Conservation (phyloP, 2,329 filamentous ascomycete species). For the Colletotrichum sidae region DNA sequence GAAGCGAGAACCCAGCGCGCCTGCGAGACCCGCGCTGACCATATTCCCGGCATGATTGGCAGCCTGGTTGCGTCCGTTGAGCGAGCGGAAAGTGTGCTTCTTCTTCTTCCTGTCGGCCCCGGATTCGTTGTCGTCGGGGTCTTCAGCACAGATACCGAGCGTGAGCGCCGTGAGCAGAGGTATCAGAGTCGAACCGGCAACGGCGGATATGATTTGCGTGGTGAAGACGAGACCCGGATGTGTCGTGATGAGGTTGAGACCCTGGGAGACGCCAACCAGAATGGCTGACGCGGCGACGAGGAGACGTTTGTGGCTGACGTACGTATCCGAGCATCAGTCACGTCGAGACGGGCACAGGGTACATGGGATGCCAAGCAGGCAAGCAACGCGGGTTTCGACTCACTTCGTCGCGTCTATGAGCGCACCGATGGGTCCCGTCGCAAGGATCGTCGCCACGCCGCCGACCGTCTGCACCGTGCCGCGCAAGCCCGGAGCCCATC, state of each 20-base stretch:
- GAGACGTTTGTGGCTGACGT: constrained; percentile 19
- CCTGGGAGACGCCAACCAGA: constrained; percentile 27
- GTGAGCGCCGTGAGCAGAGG: constrained; percentile 28
- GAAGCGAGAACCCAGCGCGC: constrained; percentile 9
- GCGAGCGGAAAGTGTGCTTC: constrained; percentile 23
- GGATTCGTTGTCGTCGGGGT: background rate
- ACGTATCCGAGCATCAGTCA: background rate
- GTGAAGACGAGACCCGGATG: constrained; percentile 27
- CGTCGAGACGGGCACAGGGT: background rate
- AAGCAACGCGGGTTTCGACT: background rate
- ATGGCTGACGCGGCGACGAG: constrained; percentile 17
- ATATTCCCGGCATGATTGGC: constrained; percentile 29
- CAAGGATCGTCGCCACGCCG: constrained; percentile 28
- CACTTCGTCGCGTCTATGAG: constrained; percentile 32
- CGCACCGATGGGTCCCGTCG: constrained; percentile 26
- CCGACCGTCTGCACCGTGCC: constrained; percentile 20
- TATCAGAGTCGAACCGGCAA: constrained; percentile 26
- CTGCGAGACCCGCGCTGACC: constrained; percentile 29
- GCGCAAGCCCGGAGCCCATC: constrained; percentile 29
- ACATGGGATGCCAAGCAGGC: background rate
- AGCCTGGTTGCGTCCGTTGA: constrained; percentile 25
- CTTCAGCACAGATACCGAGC: constrained; percentile 19
- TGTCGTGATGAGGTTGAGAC: constrained; percentile 25
- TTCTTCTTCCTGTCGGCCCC: background rate
- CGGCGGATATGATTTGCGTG: constrained; percentile 30